phyloP scores from a whole-genome alignment of 2,329 filamentous ascomycete genomes.

The Fusarium sororula region DNA sequence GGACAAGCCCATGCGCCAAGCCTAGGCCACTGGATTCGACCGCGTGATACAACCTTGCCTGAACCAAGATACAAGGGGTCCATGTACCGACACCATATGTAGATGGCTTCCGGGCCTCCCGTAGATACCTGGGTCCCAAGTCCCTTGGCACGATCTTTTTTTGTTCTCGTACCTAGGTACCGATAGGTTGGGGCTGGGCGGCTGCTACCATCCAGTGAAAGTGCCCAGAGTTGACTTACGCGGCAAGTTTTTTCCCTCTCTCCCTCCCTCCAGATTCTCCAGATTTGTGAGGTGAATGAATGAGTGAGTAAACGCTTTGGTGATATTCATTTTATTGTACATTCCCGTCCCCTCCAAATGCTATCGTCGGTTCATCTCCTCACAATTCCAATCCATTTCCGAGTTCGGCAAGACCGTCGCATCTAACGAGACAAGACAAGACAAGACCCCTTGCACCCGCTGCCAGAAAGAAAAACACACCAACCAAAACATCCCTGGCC shows the following conservation, averaged over 20 bases:
- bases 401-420: not conserved
- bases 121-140: conserved; percentile 4
- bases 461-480: not conserved
- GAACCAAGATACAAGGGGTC: not conserved
- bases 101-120: not conserved
- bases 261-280: not conserved
- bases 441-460: not conserved
- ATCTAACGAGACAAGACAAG: not conserved
- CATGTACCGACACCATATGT: not conserved
- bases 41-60: conserved; percentile 13
- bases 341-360: not conserved
- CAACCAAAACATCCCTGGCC: not conserved
- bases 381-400: conserved; percentile 9
- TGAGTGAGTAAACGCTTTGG: not conserved
- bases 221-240: conserved; percentile 11
- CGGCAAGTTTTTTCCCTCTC: not conserved
- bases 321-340: not conserved
- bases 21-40: conserved; percentile 11
- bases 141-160: conserved; percentile 1
- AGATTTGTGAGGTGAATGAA: too few species aligned
- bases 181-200: conserved; percentile 13
- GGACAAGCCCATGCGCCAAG: conserved; percentile 21
- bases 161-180: conserved; percentile 10
- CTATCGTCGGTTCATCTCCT: conserved; percentile 15
- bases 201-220: conserved; percentile 19